A percentile compares a stretch with the other conserved stretches of the same genome.
Evolutionary conservation across 495 filamentous ascomycete genomes (phyloP).

Genomic region (Platismatia glauca): DNA sequence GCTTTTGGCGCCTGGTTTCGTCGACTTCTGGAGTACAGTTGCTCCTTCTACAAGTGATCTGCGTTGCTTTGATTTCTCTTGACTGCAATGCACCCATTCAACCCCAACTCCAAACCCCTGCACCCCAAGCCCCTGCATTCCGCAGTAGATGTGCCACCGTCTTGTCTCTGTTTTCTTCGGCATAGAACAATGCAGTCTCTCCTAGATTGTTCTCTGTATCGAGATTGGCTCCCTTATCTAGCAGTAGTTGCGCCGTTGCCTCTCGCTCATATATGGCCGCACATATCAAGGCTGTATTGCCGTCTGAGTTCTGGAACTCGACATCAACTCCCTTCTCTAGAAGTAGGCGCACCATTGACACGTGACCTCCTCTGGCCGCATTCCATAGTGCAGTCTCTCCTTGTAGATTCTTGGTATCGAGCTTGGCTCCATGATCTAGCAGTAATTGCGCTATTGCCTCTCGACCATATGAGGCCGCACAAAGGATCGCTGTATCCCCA

Average conservation of each 20-base stretch:
- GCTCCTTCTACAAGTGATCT: too few species aligned
- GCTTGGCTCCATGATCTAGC: too few species aligned
- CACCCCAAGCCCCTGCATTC: not conserved
- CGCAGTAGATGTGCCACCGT: not conserved
- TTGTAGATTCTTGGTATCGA: too few species aligned
- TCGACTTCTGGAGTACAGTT: not conserved
- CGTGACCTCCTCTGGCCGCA: too few species aligned
- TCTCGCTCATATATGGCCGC: not conserved
- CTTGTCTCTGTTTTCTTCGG: not conserved
- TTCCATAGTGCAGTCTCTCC: too few species aligned
- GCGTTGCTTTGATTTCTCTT: not conserved
- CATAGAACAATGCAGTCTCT: not conserved
- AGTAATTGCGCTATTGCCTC: too few species aligned
- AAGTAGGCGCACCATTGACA: too few species aligned
- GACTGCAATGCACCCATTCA: not conserved
- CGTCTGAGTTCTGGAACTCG: too few species aligned
- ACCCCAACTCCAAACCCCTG: not conserved
- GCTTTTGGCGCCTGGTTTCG: not conserved
- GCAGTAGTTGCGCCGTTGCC: constrained; percentile 5
- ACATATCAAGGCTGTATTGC: constrained; percentile 8
- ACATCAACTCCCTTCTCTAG: too few species aligned
- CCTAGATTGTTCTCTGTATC: constrained; percentile 3
- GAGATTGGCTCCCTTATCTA: constrained; percentile 11
- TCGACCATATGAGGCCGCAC: too few species aligned
- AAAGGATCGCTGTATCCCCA: too few species aligned